Percentiles rank a stretch among this genome's conserved stretches.
phyloP scores from a whole-genome alignment of 2,329 filamentous ascomycete genomes.

The Myriosclerotinia curreyana region DNA sequence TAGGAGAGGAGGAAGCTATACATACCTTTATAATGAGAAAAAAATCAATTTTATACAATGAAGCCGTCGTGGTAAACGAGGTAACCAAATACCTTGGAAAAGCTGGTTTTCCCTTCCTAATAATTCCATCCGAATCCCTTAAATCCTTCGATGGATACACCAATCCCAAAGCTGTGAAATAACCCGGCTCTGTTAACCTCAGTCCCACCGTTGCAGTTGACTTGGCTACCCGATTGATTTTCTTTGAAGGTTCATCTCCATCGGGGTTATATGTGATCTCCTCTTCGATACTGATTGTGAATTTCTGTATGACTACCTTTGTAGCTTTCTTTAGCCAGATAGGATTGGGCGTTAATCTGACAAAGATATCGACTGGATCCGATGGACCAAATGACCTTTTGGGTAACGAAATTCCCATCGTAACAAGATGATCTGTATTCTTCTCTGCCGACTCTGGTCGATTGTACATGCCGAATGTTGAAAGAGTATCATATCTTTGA shows the following conservation, averaged over 20 bases:
- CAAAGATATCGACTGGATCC: slow-evolving; percentile 93
- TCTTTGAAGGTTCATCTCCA: slow-evolving; percentile 89
- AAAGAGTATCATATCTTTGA: slow-evolving; percentile 90
- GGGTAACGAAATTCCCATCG: slow-evolving; percentile 85
- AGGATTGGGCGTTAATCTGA: slow-evolving; percentile 87
- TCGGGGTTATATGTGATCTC: slow-evolving; percentile 99
- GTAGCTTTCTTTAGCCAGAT: slow-evolving; percentile 89
- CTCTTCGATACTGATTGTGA: slow-evolving; percentile 91
- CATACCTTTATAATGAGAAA: slow-evolving; percentile 89
- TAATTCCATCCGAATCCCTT: slow-evolving; percentile 80
- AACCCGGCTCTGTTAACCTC: slow-evolving; percentile 86
- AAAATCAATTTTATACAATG: slow-evolving; percentile 97
- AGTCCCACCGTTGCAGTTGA: slow-evolving; percentile 77
- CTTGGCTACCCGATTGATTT: slow-evolving; percentile 81
- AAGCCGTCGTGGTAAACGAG: slow-evolving; percentile 91
- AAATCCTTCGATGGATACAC: slow-evolving; percentile 89
- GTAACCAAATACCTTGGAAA: slow-evolving; percentile 87
- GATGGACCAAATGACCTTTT: slow-evolving; percentile 95
- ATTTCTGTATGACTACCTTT: slow-evolving; percentile 89
- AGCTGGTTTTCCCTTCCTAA: slow-evolving; percentile 78
- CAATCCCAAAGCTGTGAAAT: slow-evolving; percentile 86
- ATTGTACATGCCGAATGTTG: slow-evolving; percentile 99
- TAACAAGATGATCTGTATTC: slow-evolving; percentile 86
- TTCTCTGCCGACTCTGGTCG: slow-evolving; percentile 84
- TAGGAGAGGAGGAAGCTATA: not conserved